phyloP scores from a whole-genome alignment of 768 basidiomycete genomes.

The Trametes punicea region DNA sequence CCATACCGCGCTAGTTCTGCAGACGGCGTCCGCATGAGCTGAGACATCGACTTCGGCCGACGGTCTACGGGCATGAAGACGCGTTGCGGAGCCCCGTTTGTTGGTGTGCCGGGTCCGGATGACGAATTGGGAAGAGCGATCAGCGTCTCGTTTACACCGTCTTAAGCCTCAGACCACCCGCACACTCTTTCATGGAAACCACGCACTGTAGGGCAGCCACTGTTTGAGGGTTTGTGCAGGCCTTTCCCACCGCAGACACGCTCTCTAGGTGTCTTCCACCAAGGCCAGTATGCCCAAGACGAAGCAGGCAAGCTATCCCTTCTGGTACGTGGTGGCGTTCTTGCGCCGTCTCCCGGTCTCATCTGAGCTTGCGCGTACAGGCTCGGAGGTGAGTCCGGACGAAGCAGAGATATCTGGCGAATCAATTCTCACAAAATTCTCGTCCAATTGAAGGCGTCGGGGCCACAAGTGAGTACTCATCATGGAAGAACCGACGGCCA shows the following conservation, averaged over 20 bases:
- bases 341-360: not conserved
- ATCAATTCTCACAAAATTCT: no score
- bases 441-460: conserved; percentile 29
- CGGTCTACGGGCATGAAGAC: conserved; percentile 3
- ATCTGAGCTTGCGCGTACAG: conserved; percentile 12
- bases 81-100: not conserved
- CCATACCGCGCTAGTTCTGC: not conserved
- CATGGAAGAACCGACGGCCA: not conserved
- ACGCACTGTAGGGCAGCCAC: conserved; percentile 17
- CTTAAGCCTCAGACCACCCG: conserved; percentile 4
- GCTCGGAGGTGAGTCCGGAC: conserved; percentile 32
- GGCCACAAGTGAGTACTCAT: conserved; percentile 32
- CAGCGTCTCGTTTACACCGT: conserved; percentile 1
- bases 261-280: not conserved
- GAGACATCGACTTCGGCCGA: not conserved
- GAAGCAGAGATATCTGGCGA: not conserved
- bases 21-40: not conserved
- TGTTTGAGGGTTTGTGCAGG: conserved; percentile 9
- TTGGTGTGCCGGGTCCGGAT: conserved; percentile 12
- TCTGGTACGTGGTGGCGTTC: conserved; percentile 26
- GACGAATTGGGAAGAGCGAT: conserved; percentile 4
- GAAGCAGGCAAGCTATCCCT: conserved; percentile 25
- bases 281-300: conserved; percentile 14
- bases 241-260: not conserved
- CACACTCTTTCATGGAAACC: conserved; percentile 14